Conservation (phyloP, 768 basidiomycete species). For the Lactarius indigo region DNA sequence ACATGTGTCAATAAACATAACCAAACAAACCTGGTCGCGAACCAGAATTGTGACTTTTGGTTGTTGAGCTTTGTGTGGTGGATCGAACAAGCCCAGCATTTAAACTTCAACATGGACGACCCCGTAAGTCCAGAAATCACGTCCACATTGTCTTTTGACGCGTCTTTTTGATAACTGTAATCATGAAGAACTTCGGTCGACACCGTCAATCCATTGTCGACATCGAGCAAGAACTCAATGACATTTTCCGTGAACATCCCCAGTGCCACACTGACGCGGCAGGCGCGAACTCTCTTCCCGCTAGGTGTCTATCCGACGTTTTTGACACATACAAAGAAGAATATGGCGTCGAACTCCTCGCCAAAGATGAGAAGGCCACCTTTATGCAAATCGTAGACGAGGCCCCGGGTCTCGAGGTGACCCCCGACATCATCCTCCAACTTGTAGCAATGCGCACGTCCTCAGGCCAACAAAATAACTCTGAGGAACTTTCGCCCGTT, state of each 20-base stretch:
- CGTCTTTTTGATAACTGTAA: not conserved
- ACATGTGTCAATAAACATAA: not conserved
- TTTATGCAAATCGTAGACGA: conserved; percentile 53
- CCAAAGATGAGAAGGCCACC: conserved; percentile 56
- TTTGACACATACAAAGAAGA: conserved; percentile 59
- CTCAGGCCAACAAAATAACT: conserved; percentile 20
- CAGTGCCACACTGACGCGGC: conserved; percentile 53
- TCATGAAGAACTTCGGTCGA: conserved; percentile 42
- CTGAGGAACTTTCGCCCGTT: conserved; percentile 6
- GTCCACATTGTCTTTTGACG: not conserved
- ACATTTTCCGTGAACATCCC: conserved; percentile 65
- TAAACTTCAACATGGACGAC: conserved; percentile 17
- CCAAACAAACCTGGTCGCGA: conserved; percentile 7
- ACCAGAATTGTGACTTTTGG: not conserved
- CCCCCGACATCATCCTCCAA: conserved; percentile 57
- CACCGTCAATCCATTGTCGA: conserved; percentile 67
- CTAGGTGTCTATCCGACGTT: conserved; percentile 65
- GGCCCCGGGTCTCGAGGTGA: conserved; percentile 64
- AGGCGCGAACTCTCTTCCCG: conserved; percentile 65
- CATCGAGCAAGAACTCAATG: conserved; percentile 64
- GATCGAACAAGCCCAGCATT: not conserved
- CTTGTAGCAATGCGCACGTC: conserved; percentile 50
- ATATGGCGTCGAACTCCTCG: conserved; percentile 62
- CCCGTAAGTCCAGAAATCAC: conserved; percentile 5
- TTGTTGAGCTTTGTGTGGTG: conserved; percentile 2